Evolutionary conservation across 768 basidiomycete species (phyloP).

Genomic region (Boletus rufocinnamomeus): DNA sequence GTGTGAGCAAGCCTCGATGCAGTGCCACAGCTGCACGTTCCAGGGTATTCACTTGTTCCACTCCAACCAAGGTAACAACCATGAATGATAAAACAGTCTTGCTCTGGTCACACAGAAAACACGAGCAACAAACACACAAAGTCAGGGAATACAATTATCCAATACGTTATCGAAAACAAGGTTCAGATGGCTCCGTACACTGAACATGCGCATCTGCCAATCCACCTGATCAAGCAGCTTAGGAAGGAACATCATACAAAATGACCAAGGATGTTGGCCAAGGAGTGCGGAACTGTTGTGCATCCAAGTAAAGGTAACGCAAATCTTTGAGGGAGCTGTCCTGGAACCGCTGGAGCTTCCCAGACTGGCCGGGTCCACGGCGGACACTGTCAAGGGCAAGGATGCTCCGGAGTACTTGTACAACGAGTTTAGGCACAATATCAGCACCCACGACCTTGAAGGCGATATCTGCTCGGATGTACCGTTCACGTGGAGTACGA

Average conservation of each 20-base stretch:
- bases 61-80: neutral
- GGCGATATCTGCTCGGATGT: slow-evolving; percentile 50
- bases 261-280: slow-evolving; percentile 72
- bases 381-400: slow-evolving; percentile 58
- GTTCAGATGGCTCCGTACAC: neutral
- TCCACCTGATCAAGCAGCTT: slow-evolving; percentile 18
- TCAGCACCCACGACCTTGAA: slow-evolving; percentile 53
- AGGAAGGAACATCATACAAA: slow-evolving; percentile 36
- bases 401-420: slow-evolving; percentile 64
- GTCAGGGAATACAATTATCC: neutral
- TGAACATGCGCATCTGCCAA: neutral
- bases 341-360: slow-evolving; percentile 59
- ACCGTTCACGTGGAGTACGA: slow-evolving; percentile 46
- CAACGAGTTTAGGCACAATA: slow-evolving; percentile 59
- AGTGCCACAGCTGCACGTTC: neutral
- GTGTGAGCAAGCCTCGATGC: neutral
- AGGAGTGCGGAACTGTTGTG: slow-evolving; percentile 49
- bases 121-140: neutral
- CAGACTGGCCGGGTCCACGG: slow-evolving; percentile 70
- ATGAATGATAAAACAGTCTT: slow-evolving; percentile 2
- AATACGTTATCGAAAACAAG: slow-evolving; percentile 10
- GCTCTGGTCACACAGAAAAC: neutral
- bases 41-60: neutral
- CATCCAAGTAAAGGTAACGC: slow-evolving; percentile 57
- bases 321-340: slow-evolving; percentile 50